Percentiles rank a stretch among this genome's conserved stretches.
phyloP scores from a whole-genome alignment of 768 basidiomycete genomes.

The Amanita polypyramis region DNA sequence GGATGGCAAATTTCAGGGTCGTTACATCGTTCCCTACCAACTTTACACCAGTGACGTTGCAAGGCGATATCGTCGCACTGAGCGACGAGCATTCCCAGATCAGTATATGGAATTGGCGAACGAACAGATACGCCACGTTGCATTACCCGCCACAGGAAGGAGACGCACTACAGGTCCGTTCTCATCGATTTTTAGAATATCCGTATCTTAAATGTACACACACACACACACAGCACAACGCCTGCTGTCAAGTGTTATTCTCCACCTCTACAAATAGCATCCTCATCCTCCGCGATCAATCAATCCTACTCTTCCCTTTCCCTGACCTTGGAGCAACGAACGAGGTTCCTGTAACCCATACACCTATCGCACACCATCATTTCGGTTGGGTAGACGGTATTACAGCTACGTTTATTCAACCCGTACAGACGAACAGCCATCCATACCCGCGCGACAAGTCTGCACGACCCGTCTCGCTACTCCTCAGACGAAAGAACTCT shows the following conservation, averaged over 20 bases:
- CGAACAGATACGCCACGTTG: constrained; percentile 34
- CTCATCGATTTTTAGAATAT: not conserved
- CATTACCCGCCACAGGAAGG: constrained; percentile 22
- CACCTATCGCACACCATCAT: constrained; percentile 32
- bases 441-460: not conserved
- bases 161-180: constrained; percentile 20
- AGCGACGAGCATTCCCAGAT: constrained; percentile 42
- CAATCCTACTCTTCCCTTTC: constrained; percentile 42
- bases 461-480: constrained; percentile 29
- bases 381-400: constrained; percentile 66
- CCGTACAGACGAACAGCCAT: not conserved
- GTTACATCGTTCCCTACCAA: constrained; percentile 26
- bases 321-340: constrained; percentile 24
- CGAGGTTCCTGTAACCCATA: constrained; percentile 17
- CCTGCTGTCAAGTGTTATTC: constrained; percentile 43
- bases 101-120: constrained; percentile 46
- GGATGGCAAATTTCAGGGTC: constrained; percentile 18
- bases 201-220: constrained; percentile 4
- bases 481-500: constrained; percentile 43
- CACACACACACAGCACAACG: constrained; percentile 28
- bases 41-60: constrained; percentile 36
- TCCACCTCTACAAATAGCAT: constrained; percentile 25
- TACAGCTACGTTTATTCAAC: constrained; percentile 21
- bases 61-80: constrained; percentile 42
- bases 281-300: constrained; percentile 49